Percentiles rank a stretch among this genome's conserved stretches.
phyloP scores from a whole-genome alignment of 1,139 yeast genomes.

The Candida sanyaensis region DNA sequence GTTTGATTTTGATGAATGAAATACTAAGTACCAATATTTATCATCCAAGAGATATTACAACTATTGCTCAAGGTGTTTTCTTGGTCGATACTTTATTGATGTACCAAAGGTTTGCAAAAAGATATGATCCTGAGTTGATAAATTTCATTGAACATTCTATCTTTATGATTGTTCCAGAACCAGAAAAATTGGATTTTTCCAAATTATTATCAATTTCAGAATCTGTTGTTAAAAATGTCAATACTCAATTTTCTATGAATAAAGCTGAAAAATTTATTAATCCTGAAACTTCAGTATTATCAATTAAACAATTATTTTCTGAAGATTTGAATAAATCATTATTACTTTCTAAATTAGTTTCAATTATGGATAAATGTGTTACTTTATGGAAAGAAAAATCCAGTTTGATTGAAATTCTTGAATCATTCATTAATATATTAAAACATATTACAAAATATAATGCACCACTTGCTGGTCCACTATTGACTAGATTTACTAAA shows the following conservation, averaged over 20 bases:
- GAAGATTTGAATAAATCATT: slow-evolving; percentile 29
- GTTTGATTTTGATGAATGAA: slow-evolving; percentile 72
- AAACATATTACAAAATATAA: slow-evolving; percentile 41
- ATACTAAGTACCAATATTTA: slow-evolving; percentile 41
- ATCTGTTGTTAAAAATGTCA: slow-evolving; percentile 3
- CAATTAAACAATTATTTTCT: slow-evolving; percentile 22
- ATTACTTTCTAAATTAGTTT: slow-evolving; percentile 28
- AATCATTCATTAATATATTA: slow-evolving; percentile 30
- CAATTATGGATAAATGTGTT: slow-evolving; percentile 30
- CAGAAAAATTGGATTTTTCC: slow-evolving; percentile 20
- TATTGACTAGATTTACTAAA: slow-evolving; percentile 51
- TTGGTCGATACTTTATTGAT: slow-evolving; percentile 63
- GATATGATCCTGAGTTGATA: slow-evolving; percentile 79
- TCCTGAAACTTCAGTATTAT: slow-evolving; percentile 12
- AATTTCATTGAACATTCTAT: slow-evolving; percentile 59
- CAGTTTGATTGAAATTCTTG: slow-evolving; percentile 60
- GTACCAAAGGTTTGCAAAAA: slow-evolving; percentile 76
- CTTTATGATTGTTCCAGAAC: slow-evolving; percentile 46
- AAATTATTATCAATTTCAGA: slow-evolving; percentile 5
- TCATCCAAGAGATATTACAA: slow-evolving; percentile 32
- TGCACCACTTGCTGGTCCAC: slow-evolving; percentile 26
- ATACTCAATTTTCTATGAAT: slow-evolving; percentile 5
- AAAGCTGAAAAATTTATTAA: slow-evolving; percentile 5
- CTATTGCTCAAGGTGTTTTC: slow-evolving; percentile 49
- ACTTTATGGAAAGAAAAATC: slow-evolving; percentile 64